These are phyloP conservation scores for Ceratocystis harringtonii DNA, from an alignment of 2,329 filamentous ascomycete species.

Conservation along the genomic window DNA sequence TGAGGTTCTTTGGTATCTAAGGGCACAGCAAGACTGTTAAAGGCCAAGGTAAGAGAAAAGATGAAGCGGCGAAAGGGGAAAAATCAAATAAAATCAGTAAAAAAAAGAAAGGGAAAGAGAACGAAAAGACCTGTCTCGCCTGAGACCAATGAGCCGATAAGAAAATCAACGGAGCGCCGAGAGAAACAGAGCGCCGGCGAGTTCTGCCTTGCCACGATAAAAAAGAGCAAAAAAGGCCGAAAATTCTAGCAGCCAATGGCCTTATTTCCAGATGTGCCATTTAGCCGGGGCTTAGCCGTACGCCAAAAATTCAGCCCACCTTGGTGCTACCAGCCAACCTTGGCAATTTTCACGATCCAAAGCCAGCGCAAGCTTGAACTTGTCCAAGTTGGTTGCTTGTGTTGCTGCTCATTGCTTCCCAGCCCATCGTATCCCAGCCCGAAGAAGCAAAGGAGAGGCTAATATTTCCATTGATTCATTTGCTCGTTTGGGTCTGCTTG, in stretches of 20 bases:
- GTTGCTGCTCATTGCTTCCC: neutral
- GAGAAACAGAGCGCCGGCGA: slow-evolving; percentile 3
- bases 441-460: neutral
- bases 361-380: slow-evolving; percentile 3
- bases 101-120: neutral
- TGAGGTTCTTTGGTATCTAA: neutral
- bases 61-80: neutral
- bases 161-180: neutral
- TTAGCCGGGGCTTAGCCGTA: slow-evolving; percentile 15
- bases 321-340: slow-evolving; percentile 2
- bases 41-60: neutral
- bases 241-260: slow-evolving; percentile 13
- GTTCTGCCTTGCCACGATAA: slow-evolving; percentile 8
- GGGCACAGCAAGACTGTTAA: neutral
- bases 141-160: neutral
- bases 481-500: neutral
- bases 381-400: neutral
- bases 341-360: slow-evolving; percentile 7
- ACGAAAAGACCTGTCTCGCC: neutral
- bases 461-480: neutral
- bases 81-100: neutral
- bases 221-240: slow-evolving; percentile 12
- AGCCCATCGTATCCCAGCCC: neutral
- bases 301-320: slow-evolving; percentile 5
- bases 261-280: neutral